Percentiles rank a stretch among this genome's conserved stretches.
phyloP scores from a whole-genome alignment of 1,139 yeast species.

The Magnusiomyces ingens region DNA sequence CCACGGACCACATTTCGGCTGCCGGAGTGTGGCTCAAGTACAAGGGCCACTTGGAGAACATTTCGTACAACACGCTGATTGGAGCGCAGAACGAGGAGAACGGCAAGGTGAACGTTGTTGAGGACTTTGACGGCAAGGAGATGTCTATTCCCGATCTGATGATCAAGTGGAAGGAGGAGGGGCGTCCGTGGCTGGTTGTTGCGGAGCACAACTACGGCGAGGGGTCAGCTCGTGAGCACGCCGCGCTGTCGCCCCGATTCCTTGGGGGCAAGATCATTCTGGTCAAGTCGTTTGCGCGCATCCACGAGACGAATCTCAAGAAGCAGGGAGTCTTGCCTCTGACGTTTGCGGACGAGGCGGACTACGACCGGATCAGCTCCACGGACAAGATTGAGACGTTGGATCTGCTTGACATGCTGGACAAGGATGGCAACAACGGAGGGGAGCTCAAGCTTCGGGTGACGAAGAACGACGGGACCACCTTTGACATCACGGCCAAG shows the following conservation, averaged over 20 bases:
- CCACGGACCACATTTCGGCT: slow-evolving; percentile 97
- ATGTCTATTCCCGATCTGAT: slow-evolving; percentile 87
- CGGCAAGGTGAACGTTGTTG: slow-evolving; percentile 87
- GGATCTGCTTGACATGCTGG: slow-evolving; percentile 70
- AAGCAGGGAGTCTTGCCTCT: slow-evolving; percentile 96
- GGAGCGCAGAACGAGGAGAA: slow-evolving; percentile 97
- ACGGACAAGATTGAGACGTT: slow-evolving; percentile 77
- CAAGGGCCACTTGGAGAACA: slow-evolving; percentile 95
- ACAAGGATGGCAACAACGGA: slow-evolving; percentile 79
- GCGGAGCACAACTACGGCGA: slow-evolving; percentile 99
- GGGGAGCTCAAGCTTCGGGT: slow-evolving; percentile 67
- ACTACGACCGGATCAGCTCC: slow-evolving; percentile 70
- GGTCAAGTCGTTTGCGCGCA: slow-evolving; percentile 95
- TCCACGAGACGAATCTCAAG: slow-evolving; percentile 84
- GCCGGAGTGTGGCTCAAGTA: slow-evolving; percentile 99
- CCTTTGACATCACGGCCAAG: slow-evolving; percentile 64
- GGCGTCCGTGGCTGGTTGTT: slow-evolving; percentile 85
- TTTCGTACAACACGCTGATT: slow-evolving; percentile 87
- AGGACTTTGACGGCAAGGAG: slow-evolving; percentile 74
- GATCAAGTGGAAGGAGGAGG: slow-evolving; percentile 88
- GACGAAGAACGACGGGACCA: slow-evolving; percentile 67
- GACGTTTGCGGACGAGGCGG: slow-evolving; percentile 81
- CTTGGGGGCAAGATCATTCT: slow-evolving; percentile 84
- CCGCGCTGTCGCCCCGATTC: slow-evolving; percentile 92
- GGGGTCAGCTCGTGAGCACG: slow-evolving; percentile 98